phyloP scores from a whole-genome alignment of 306 rosid species.

The Fragaria ananassa region DNA sequence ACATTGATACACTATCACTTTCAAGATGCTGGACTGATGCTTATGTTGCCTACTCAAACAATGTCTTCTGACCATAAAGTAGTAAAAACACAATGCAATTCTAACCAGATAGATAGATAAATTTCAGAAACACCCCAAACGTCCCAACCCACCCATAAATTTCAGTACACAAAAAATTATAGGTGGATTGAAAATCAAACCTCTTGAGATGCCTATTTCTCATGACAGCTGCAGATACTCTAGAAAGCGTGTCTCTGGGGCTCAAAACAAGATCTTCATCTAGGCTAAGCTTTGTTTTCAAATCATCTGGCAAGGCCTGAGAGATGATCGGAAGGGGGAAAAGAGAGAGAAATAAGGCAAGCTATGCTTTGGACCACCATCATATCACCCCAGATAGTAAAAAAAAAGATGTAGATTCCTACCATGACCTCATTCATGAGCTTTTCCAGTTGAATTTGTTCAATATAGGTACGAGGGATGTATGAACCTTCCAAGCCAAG shows the following conservation, averaged over 20 bases:
- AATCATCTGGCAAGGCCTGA: conserved; percentile 98
- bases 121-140: not conserved
- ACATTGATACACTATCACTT: not conserved
- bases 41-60: not conserved
- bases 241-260: conserved; percentile 90
- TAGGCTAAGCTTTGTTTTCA: conserved; percentile 87
- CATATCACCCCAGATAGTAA: not conserved
- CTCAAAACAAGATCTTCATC: conserved; percentile 93
- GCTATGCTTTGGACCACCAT: not conserved
- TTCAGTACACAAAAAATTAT: not conserved
- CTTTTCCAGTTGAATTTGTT: conserved; percentile 97
- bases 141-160: not conserved
- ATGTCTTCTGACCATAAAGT: not conserved
- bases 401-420: conserved; percentile 29
- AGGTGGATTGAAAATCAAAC: conserved; percentile 32
- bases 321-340: conserved; percentile 33
- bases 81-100: not conserved
- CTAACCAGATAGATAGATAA: not conserved
- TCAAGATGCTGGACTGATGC: not conserved
- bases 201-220: conserved; percentile 75
- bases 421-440: conserved; percentile 98
- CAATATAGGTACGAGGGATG: conserved; percentile 95
- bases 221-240: conserved; percentile 80
- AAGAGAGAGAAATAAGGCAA: conserved; percentile 16
- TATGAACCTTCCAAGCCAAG: conserved; percentile 93